phyloP scores from a whole-genome alignment of 108 stramenopile species.

The Parietichytrium sp. region DNA sequence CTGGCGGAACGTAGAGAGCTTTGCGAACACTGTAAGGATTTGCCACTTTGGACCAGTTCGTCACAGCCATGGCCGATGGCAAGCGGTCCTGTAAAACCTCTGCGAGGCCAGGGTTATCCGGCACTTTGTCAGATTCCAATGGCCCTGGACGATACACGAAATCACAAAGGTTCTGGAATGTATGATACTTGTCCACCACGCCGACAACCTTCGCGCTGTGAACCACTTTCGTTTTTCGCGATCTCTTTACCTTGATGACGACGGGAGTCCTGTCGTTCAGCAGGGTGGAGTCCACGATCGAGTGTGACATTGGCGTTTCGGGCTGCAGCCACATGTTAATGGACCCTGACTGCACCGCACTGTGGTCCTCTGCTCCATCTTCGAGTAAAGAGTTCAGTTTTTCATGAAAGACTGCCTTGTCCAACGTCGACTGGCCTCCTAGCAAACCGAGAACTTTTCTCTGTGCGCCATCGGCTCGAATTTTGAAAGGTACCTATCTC shows the following conservation, averaged over 20 bases:
- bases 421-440: not conserved
- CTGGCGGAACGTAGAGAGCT: not conserved
- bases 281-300: not conserved
- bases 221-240: not conserved
- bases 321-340: not conserved
- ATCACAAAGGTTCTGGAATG: not conserved
- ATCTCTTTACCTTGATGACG: not conserved
- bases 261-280: not conserved
- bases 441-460: not conserved
- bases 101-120: not conserved
- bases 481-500: too few species aligned
- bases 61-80: not conserved
- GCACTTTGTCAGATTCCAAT: not conserved
- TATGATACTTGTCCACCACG: not conserved
- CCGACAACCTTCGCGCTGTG: not conserved
- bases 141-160: slow-evolving; percentile 2
- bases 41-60: not conserved
- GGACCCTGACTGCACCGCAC: not conserved
- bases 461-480: too few species aligned
- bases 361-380: not conserved
- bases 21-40: not conserved
- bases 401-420: not conserved
- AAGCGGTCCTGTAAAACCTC: not conserved
- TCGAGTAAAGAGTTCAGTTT: not conserved
- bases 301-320: not conserved